These are phyloP conservation scores for Leccinum uliginosum DNA, from an alignment of 768 basidiomycete species.

Conservation along the genomic window DNA sequence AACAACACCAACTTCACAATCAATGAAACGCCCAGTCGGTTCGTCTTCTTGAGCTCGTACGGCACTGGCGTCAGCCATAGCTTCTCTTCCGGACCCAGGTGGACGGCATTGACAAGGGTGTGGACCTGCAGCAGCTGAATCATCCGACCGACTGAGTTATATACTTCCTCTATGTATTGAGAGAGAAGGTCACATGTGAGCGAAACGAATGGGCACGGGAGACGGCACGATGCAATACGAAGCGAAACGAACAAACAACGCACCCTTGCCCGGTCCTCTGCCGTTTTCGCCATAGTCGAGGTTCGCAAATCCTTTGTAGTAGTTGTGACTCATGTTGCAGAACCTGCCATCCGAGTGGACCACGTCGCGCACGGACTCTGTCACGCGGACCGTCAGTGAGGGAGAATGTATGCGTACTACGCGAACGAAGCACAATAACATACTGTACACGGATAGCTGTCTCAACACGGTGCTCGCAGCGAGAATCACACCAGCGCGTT, in stretches of 20 bases:
- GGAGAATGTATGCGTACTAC: not conserved
- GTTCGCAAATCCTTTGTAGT: slow-evolving; percentile 12
- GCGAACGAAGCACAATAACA: not conserved
- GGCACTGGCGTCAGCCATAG: slow-evolving; percentile 8
- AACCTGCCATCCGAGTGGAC: slow-evolving; percentile 12
- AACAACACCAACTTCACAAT: slow-evolving; percentile 13
- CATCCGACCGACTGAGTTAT: slow-evolving; percentile 19
- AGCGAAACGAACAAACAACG: not conserved
- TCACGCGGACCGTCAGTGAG: not conserved
- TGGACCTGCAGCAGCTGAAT: slow-evolving; percentile 17
- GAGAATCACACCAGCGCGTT: slow-evolving; percentile 15
- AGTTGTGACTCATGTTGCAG: slow-evolving; percentile 17
- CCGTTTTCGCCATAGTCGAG: slow-evolving; percentile 15
- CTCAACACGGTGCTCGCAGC: slow-evolving; percentile 13
- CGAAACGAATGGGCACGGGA: not conserved
- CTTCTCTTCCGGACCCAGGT: not conserved
- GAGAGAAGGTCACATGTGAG: not conserved
- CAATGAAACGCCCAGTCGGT: not conserved
- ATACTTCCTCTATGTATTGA: slow-evolving; percentile 20
- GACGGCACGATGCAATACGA: too few species aligned
- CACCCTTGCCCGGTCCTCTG: slow-evolving; percentile 12
- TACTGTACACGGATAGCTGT: slow-evolving; percentile 14
- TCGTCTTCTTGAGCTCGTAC: slow-evolving; percentile 13
- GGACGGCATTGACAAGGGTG: not conserved
- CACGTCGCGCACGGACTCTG: slow-evolving; percentile 17